A percentile compares a stretch with the other conserved stretches of the same genome.
These are phyloP conservation scores for Eutypella sp. DNA, from an alignment of 2,329 filamentous ascomycete species.

Conservation along the genomic window DNA sequence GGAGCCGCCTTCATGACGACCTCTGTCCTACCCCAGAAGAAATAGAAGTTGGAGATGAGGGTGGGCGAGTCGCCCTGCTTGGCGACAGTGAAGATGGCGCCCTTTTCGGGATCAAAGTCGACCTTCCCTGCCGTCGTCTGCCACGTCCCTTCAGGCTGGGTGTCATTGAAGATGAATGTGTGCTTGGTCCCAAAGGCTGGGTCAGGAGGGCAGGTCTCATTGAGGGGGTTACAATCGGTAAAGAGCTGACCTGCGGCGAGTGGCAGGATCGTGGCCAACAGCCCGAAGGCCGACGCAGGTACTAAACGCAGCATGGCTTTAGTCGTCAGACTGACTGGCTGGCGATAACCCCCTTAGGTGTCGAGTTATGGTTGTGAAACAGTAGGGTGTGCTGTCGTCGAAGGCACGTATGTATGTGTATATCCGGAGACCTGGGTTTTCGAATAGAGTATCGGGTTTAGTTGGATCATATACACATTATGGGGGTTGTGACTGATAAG, in stretches of 20 bases:
- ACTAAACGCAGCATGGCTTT: constrained; percentile 9
- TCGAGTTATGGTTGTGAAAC: no score
- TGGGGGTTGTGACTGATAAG: no score
- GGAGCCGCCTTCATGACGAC: constrained; percentile 70
- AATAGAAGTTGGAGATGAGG: constrained; percentile 73
- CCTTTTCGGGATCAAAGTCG: constrained; percentile 54
- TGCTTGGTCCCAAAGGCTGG: constrained; percentile 63
- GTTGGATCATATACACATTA: no score
- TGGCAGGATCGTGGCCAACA: constrained; percentile 37
- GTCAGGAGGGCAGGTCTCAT: constrained; percentile 65
- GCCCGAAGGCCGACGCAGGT: constrained; percentile 30
- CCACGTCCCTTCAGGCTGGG: constrained; percentile 57
- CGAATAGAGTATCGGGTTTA: no score
- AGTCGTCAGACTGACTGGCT: constrained; percentile 5
- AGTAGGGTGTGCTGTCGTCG: no score
- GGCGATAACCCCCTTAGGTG: not conserved
- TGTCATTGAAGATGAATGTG: constrained; percentile 60
- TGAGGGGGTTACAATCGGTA: constrained; percentile 72
- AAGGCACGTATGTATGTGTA: no score
- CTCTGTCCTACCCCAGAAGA: constrained; percentile 80
- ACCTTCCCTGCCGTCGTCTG: constrained; percentile 64
- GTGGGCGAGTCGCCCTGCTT: constrained; percentile 73
- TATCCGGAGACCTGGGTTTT: no score
- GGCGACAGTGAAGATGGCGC: constrained; percentile 67
- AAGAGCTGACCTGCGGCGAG: constrained; percentile 65